A percentile compares a stretch with the other conserved stretches of the same genome.
phyloP scores from a whole-genome alignment of 371 early-diverging fungal species.

The Syncephalastrum monosporum region DNA sequence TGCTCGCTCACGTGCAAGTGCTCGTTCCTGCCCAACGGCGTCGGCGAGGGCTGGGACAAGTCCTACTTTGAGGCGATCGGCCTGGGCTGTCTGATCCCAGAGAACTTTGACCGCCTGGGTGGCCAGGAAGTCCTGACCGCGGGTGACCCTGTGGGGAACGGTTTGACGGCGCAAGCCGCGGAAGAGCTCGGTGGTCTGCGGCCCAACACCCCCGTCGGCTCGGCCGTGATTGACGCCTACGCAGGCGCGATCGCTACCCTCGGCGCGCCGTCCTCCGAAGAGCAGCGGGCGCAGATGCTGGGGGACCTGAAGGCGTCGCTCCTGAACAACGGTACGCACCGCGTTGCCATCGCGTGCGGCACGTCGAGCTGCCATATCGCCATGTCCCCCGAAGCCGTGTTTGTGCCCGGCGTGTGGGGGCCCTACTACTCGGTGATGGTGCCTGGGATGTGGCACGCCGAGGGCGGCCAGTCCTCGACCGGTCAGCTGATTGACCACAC shows the following conservation, averaged over 20 bases:
- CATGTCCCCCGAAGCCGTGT: conserved; percentile 53
- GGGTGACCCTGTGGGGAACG: conserved; percentile 57
- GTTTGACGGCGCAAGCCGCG: conserved; percentile 53
- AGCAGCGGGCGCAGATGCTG: conserved; percentile 17
- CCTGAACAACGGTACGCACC: conserved; percentile 39
- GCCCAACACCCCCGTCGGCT: conserved; percentile 60
- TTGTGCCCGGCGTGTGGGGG: conserved; percentile 62
- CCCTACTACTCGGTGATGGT: conserved; percentile 70
- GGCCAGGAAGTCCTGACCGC: conserved; percentile 54
- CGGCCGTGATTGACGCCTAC: conserved; percentile 77
- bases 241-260: conserved; percentile 67
- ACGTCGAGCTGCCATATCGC: conserved; percentile 75
- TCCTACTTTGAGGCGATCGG: conserved; percentile 59
- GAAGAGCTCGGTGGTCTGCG: conserved; percentile 56
- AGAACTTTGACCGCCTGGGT: conserved; percentile 45
- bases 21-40: conserved; percentile 51
- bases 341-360: conserved; percentile 73
- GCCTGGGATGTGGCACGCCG: conserved; percentile 60
- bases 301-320: conserved; percentile 10
- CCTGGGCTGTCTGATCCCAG: conserved; percentile 48
- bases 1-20: conserved; percentile 77
- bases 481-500: conserved; percentile 70
- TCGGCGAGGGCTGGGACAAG: conserved; percentile 59
- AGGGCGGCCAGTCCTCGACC: conserved; percentile 76
- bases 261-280: conserved; percentile 38